Base-by-base conservation (phyloP, 441 rosid species). In the Omphalea diandra region DNA sequence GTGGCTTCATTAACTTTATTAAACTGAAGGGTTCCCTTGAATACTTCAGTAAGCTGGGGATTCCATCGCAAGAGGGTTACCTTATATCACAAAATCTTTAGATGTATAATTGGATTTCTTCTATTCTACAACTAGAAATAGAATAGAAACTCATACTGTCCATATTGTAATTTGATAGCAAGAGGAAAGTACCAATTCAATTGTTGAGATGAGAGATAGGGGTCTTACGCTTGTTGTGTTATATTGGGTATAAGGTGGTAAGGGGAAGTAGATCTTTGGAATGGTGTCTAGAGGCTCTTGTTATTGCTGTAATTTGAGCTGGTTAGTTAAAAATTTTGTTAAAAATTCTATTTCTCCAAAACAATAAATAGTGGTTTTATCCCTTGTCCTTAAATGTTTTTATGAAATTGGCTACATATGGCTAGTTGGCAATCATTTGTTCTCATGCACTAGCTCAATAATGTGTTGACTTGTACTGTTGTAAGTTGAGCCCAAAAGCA, bases 151-250 rank as follows among this genome's bases (percentile, higher is more conserved):
- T 73, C 66, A n/a, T n/a, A 73, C 73, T 83, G 87, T 86, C 71
- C 83, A 85, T 83, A 83, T 44, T 79, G 73, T 80, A 77, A 73
- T 71, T 78, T 82, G 40, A 75, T 71, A 78, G 77, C 59, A 73
- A 80, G 74, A 71, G 77, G 65, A 74, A 80, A 63, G 60, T 58
- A 49, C 73, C 68, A 68, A 65, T 74, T 78, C 76, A 73, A 76
- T 72, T 80, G 49, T 70, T 73, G 69, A 73, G 79, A 71, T n/a
- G 76, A 67, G 66, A 75, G 24, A 29, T 11, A 36, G 58, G 69
- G 55, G 7, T 59, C 32, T 38, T n/a, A 12, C 17, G 60, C 47
- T 38, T 26, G 64, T 44, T 79, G 77, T 80, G 57, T 43, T 58
- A 76, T 72, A 61, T 60, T 59, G 68, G 77, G 76, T 66, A 63